Conservation (phyloP, 345 rosid species). For the Nasturtium officinale region DNA sequence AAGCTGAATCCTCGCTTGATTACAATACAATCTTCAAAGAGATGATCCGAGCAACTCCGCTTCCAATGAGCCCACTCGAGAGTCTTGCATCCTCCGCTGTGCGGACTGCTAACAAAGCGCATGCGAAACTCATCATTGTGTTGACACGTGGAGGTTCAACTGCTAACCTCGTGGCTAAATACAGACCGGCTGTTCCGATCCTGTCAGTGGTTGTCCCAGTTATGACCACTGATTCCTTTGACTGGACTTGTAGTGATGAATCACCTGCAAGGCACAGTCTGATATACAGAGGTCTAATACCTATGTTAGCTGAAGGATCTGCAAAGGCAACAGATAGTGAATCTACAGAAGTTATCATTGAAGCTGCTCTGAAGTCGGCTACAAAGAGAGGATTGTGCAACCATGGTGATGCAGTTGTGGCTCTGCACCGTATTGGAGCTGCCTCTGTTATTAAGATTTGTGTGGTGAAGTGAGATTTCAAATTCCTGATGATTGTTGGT, state of each 20-base stretch:
- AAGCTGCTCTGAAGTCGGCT: conserved; percentile 74
- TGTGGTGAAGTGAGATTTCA: conserved; percentile 57
- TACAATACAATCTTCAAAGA: conserved; percentile 78
- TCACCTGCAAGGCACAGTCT: conserved; percentile 88
- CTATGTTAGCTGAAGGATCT: conserved; percentile 83
- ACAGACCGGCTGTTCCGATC: conserved; percentile 93
- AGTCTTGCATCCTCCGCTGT: conserved; percentile 95
- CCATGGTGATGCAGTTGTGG: conserved; percentile 79
- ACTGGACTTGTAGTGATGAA: conserved; percentile 91
- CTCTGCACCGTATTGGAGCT: conserved; percentile 82
- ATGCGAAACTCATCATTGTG: conserved; percentile 81
- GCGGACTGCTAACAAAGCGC: conserved; percentile 84
- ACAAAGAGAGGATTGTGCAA: conserved; percentile 62
- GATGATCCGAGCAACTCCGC: conserved; percentile 83
- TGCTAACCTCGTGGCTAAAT: conserved; percentile 88
- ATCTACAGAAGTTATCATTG: conserved; percentile 76
- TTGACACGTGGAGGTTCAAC: conserved; percentile 90
- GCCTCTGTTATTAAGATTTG: conserved; percentile 91
- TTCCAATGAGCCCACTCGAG: conserved; percentile 95
- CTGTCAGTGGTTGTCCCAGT: conserved; percentile 86
- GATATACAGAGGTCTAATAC: conserved; percentile 82
- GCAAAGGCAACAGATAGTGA: conserved; percentile 94
- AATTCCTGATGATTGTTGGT: conserved; percentile 37
- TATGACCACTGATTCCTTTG: conserved; percentile 82
- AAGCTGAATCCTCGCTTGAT: conserved; percentile 87